Conservation (phyloP, 2,329 filamentous ascomycete species). For the Colletotrichum sp. region DNA sequence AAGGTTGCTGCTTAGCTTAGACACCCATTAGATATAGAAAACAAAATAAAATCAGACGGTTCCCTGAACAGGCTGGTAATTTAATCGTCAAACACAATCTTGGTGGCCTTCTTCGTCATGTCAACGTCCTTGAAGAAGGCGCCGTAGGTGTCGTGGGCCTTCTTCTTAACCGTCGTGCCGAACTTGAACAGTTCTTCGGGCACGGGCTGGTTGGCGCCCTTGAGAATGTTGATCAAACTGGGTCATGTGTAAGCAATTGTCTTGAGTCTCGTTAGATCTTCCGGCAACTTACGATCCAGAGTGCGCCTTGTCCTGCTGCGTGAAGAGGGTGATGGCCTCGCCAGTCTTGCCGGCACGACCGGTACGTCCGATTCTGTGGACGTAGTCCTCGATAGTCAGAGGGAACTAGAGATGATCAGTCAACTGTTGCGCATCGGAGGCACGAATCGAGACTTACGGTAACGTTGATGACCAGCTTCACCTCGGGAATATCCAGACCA, state of each 20-base stretch:
- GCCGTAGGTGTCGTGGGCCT: conserved; percentile 93
- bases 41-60: neutral
- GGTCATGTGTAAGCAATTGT: conserved; percentile 24
- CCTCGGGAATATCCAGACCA: conserved; percentile 92
- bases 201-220: conserved; percentile 88
- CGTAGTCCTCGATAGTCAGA: conserved; percentile 94
- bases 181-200: conserved; percentile 94
- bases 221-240: conserved; percentile 92
- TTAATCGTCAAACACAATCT: conserved; percentile 83
- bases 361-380: conserved; percentile 95
- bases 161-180: conserved; percentile 98
- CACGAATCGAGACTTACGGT: conserved; percentile 56
- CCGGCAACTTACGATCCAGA: conserved; percentile 77
- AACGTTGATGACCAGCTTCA: conserved; percentile 93
- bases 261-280: neutral
- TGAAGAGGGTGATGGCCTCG: conserved; percentile 91
- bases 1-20: conserved; percentile 22
- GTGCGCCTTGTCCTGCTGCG: conserved; percentile 90
- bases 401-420: conserved; percentile 67
- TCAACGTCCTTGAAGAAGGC: conserved; percentile 94
- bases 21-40: neutral
- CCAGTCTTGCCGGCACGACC: conserved; percentile 91
- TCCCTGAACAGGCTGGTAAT: too few species aligned
- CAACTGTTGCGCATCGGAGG: neutral
- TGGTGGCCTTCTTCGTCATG: conserved; percentile 82